Percentiles rank a stretch among this genome's conserved stretches.
phyloP scores from a whole-genome alignment of 306 rosid genomes.

The Echinosophora koreensis region DNA sequence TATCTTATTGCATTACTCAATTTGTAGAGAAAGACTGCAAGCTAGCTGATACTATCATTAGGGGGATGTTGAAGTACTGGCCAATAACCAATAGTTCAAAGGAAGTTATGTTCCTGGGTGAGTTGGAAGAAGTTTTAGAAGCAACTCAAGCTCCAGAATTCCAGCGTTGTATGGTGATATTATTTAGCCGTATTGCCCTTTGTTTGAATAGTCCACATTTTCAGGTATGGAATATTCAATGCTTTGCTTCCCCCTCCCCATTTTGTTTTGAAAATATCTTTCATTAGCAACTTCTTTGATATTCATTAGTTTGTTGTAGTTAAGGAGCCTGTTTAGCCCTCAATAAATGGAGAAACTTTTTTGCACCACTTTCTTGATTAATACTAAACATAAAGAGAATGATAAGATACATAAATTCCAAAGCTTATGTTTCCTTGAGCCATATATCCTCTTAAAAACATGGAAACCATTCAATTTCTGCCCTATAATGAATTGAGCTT shows the following conservation, averaged over 20 bases:
- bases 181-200: slow-evolving; percentile 64
- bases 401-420: neutral
- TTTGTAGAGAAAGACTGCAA: slow-evolving; percentile 83
- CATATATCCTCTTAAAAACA: neutral
- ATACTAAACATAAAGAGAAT: neutral
- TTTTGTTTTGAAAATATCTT: neutral
- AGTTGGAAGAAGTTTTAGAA: slow-evolving; percentile 77
- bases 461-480: slow-evolving; percentile 4
- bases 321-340: neutral
- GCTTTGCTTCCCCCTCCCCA: neutral
- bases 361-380: slow-evolving; percentile 11
- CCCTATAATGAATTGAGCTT: slow-evolving; percentile 4
- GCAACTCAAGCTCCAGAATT: slow-evolving; percentile 74
- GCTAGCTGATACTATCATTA: slow-evolving; percentile 75
- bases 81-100: slow-evolving; percentile 78
- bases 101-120: slow-evolving; percentile 76
- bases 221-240: slow-evolving; percentile 60
- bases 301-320: slow-evolving; percentile 8
- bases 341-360: neutral
- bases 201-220: slow-evolving; percentile 75
- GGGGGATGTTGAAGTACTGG: slow-evolving; percentile 80
- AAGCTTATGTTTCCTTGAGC: slow-evolving; percentile 29
- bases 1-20: slow-evolving; percentile 73
- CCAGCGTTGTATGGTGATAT: slow-evolving; percentile 76
- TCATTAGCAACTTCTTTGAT: slow-evolving; percentile 4